These are phyloP conservation scores for Fusarium sp. DNA, from an alignment of 2,329 filamentous ascomycete species.

Conservation along the genomic window DNA sequence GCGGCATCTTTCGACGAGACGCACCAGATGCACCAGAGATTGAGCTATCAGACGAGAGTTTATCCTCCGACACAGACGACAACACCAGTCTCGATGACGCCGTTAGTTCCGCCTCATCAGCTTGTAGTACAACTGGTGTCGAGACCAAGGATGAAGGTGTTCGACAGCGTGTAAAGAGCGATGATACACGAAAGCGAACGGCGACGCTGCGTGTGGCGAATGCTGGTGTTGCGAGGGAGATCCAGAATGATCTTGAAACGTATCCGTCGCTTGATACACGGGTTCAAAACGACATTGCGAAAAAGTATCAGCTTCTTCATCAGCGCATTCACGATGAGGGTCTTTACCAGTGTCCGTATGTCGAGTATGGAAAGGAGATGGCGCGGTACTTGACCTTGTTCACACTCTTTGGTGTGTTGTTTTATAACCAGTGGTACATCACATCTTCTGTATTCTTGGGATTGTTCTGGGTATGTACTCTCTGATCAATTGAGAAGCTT, in stretches of 20 bases:
- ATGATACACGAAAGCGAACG: constrained; percentile 12
- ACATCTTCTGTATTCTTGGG: constrained; percentile 70
- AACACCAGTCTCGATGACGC: constrained; percentile 23
- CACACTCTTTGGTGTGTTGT: constrained; percentile 57
- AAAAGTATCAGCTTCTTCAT: constrained; percentile 69
- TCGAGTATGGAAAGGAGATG: constrained; percentile 69
- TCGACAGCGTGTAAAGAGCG: constrained; percentile 13
- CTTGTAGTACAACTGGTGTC: not conserved
- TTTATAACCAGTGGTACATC: constrained; percentile 67
- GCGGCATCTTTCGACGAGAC: constrained; percentile 55
- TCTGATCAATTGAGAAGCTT: not conserved
- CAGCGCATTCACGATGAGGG: constrained; percentile 66
- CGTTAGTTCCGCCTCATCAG: constrained; percentile 39
- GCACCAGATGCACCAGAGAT: constrained; percentile 1
- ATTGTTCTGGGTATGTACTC: constrained; percentile 65
- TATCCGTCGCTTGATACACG: constrained; percentile 67
- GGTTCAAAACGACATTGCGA: constrained; percentile 66
- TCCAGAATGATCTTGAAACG: constrained; percentile 51
- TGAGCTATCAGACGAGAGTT: constrained; percentile 27
- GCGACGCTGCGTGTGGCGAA: constrained; percentile 35
- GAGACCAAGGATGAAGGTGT: constrained; percentile 15
- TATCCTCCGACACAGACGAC: constrained; percentile 35
- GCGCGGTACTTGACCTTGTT: constrained; percentile 68
- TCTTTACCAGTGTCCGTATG: constrained; percentile 69
- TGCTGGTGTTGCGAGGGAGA: constrained; percentile 41